Evolutionary conservation across 2,329 filamentous ascomycete genomes (phyloP).

Genomic region (Fusarium graminum): DNA sequence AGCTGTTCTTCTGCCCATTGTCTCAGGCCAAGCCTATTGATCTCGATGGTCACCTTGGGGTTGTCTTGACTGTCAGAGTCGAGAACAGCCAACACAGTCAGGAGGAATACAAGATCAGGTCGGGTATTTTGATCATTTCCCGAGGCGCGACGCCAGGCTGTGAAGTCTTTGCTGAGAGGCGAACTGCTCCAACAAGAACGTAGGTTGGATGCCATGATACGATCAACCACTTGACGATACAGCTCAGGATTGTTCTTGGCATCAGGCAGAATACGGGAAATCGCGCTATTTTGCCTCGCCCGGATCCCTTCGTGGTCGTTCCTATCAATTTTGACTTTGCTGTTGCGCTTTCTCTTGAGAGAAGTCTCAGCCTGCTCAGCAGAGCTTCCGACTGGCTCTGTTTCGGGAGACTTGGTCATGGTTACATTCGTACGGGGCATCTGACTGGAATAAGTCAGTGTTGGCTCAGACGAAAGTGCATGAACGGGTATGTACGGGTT

Average conservation of each 20-base stretch:
- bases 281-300: neutral
- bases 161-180: constrained; percentile 1
- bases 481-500: too few species aligned
- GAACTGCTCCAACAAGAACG: neutral
- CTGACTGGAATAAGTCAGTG: neutral
- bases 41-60: neutral
- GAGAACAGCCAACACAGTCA: constrained; percentile 15
- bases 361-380: neutral
- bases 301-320: neutral
- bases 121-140: rapidly evolving
- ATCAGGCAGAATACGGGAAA: constrained; percentile 10
- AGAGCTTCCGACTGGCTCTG: neutral
- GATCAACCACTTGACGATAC: neutral
- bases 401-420: constrained; percentile 1
- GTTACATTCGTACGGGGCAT: too few species aligned
- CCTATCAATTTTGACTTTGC: neutral
- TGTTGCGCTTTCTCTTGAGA: neutral
- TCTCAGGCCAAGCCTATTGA: neutral
- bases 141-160: constrained; percentile 5
- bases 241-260: neutral
- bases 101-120: constrained; percentile 1
- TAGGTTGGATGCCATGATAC: neutral
- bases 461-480: neutral
- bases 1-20: constrained; percentile 22
- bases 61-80: neutral